Evolutionary conservation across 2,329 filamentous ascomycete genomes (phyloP).

Genomic region (Aspergillus nomiae): DNA sequence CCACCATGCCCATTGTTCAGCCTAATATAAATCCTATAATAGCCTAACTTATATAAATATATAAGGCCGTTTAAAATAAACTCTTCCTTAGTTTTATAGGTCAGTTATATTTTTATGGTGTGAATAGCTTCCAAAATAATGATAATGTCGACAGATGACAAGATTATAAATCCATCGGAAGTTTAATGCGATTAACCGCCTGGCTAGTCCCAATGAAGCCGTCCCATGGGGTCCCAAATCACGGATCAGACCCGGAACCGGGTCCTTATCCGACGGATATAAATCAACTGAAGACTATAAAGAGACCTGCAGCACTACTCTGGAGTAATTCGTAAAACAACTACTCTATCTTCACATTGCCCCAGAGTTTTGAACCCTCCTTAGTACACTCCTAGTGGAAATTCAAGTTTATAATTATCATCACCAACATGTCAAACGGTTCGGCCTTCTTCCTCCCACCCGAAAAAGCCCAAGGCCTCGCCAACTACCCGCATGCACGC

Average conservation of each 20-base stretch:
- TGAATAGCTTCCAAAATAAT: no score
- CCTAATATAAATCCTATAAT: no score
- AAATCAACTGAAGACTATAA: background rate
- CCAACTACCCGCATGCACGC: conserved; percentile 42
- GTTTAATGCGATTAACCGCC: background rate
- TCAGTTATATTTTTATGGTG: no score
- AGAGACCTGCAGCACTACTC: background rate
- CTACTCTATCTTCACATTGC: background rate
- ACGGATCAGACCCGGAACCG: background rate
- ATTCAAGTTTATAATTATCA: background rate
- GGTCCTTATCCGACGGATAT: conserved; percentile 4
- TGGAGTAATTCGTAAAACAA: background rate
- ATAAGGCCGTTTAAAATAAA: no score
- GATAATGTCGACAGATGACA: no score
- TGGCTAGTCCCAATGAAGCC: background rate
- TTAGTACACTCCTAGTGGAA: background rate
- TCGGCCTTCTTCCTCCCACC: conserved; percentile 35
- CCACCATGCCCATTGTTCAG: no score
- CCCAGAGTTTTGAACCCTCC: background rate
- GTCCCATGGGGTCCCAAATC: background rate
- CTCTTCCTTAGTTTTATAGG: no score
- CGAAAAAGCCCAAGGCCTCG: conserved; percentile 31
- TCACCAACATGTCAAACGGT: conserved; percentile 28
- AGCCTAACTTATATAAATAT: no score
- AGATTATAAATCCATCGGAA: background rate